Evolutionary conservation across 1,284 basidiomycete genomes (phyloP), one percentile per base, ranked within the genome.

Genomic region (Rhizoctonia solani): DNA sequence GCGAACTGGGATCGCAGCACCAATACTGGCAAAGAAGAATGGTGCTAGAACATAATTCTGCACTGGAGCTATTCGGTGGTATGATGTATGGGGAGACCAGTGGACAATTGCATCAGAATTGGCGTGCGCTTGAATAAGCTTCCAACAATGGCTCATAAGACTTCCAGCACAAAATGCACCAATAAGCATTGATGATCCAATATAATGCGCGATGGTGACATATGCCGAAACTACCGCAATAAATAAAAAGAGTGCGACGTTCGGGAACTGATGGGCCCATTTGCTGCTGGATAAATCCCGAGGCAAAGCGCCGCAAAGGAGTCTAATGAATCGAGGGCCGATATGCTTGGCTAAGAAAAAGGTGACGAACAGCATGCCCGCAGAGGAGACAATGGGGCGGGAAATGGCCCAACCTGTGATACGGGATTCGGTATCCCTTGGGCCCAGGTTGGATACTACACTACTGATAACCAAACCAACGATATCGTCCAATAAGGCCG

Each of bases 11-110:
- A 85, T 82, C 0, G 81, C 81, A 66, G 79, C 81, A 0, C 84
- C 84, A 47, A 85, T 82, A 25, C 81, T 81, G 2, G 80, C 79
- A 70, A 85, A 85, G 77, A 86, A 85, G 29, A 85, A 75, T 1
- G 84, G 83, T 0, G 79, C 76, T 21, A 85, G 75, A 32, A 85
- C 56, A 61, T 76, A 73, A 14, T 73, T 72, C 27, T 79, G 77
- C 1, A 79, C 29, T 0, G 76, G 77, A 0, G 73, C 72, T 39
- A 82, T 69, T n/a, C 73, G 72, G 1, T 77, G 73, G 71, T 77
- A 81, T 1, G 76, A 41, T 34, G 32, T 19, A 34, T 39, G 30
- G 23, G 44, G 39, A 13, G 52, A 21, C 32, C 27, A 32, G 13
- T 27, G 44, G 25, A 67, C 34, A 14, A 56, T 54, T 21, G 58